Evolutionary conservation across 2,329 filamentous ascomycete species (phyloP).

Genomic region (Raffaelea albimanens): DNA sequence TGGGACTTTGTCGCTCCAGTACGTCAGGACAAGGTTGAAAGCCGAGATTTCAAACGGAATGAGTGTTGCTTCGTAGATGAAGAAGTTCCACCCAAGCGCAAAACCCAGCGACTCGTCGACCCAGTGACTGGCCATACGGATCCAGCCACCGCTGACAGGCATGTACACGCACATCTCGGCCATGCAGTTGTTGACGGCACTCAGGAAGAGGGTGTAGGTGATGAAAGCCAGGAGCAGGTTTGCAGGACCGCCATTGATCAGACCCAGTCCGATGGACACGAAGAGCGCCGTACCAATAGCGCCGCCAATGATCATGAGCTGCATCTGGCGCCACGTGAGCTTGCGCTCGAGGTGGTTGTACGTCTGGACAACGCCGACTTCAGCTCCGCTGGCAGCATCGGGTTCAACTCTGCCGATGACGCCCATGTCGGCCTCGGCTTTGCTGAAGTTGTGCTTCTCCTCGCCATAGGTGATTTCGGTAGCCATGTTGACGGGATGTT

Average conservation of each 20-base stretch:
- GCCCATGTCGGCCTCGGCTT: no score
- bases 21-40: constrained; percentile 7
- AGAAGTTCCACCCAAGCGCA: constrained; percentile 35
- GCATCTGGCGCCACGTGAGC: constrained; percentile 37
- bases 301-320: constrained; percentile 40
- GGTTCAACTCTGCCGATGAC: no score
- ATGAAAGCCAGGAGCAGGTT: constrained; percentile 22
- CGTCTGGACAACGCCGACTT: no score
- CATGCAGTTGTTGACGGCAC: constrained; percentile 25
- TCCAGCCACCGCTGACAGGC: constrained; percentile 54
- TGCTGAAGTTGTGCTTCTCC: no score
- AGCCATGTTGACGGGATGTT: no score
- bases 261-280: neutral
- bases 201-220: constrained; percentile 23
- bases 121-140: constrained; percentile 56
- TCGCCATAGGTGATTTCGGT: no score
- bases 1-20: constrained; percentile 10
- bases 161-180: constrained; percentile 54
- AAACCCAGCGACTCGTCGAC: constrained; percentile 58
- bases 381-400: no score
- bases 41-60: constrained; percentile 31
- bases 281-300: constrained; percentile 27
- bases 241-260: constrained; percentile 15
- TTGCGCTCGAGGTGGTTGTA: constrained; percentile 1
- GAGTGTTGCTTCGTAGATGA: constrained; percentile 29